Conservation (phyloP, 2,329 filamentous ascomycete species). For the Kalmusia sp. region DNA sequence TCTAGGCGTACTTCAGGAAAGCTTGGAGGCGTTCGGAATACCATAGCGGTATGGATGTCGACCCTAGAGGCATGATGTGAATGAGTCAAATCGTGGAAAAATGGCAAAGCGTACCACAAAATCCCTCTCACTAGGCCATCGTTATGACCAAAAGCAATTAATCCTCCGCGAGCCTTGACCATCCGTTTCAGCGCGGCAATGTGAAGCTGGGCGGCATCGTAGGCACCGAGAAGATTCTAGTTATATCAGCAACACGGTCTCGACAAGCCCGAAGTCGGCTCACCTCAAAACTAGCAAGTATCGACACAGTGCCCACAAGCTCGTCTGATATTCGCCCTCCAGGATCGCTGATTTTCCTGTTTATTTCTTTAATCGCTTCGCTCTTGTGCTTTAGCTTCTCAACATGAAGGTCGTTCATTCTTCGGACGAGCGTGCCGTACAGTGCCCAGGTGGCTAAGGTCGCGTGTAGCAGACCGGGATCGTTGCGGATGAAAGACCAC, state of each 20-base stretch:
- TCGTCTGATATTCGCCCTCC: slow-evolving; percentile 28
- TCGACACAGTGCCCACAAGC: slow-evolving; percentile 29
- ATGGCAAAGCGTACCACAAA: slow-evolving; percentile 23
- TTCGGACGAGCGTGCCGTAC: slow-evolving; percentile 27
- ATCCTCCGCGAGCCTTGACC: slow-evolving; percentile 28
- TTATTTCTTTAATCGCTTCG: slow-evolving; percentile 33
- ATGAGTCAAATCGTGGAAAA: background rate
- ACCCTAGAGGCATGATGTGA: slow-evolving; percentile 20
- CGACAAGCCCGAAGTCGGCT: background rate
- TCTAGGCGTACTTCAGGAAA: slow-evolving; percentile 27
- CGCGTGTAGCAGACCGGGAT: slow-evolving; percentile 32
- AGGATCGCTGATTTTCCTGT: slow-evolving; percentile 21
- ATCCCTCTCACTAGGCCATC: slow-evolving; percentile 32
- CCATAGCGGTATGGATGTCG: slow-evolving; percentile 33
- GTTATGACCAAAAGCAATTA: slow-evolving; percentile 31
- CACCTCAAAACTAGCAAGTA: slow-evolving; percentile 35
- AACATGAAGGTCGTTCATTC: slow-evolving; percentile 15
- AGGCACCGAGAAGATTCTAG: slow-evolving; percentile 33
- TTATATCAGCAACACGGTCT: background rate
- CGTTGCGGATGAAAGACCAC: slow-evolving; percentile 29
- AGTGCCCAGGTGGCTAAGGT: slow-evolving; percentile 38
- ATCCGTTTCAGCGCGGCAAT: slow-evolving; percentile 29
- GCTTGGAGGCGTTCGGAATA: slow-evolving; percentile 24
- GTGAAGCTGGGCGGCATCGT: slow-evolving; percentile 31
- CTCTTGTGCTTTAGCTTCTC: slow-evolving; percentile 32